phyloP scores from a whole-genome alignment of 129 eudicot genomes.

The Dittrichia graveolens region DNA sequence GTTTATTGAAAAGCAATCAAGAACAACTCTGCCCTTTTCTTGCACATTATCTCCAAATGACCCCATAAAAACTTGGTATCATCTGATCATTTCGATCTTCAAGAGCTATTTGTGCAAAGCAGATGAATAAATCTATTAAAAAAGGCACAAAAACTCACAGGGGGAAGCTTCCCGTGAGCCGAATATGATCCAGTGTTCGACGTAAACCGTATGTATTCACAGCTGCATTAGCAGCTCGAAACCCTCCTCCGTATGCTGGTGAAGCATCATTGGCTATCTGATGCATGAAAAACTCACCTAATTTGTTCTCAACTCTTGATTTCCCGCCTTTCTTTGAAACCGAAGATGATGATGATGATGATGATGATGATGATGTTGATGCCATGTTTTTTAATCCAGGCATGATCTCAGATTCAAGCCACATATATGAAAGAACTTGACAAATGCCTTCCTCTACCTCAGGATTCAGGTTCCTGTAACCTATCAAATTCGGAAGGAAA shows the following conservation, averaged over 20 bases:
- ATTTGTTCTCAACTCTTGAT: constrained; percentile 68
- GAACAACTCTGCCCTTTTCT: constrained; percentile 28
- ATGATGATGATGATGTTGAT: constrained; percentile 58
- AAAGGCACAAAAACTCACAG: constrained; percentile 23
- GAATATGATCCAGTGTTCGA: constrained; percentile 84
- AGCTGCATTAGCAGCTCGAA: constrained; percentile 83
- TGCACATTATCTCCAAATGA: constrained; percentile 41
- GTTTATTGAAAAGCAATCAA: constrained; percentile 26
- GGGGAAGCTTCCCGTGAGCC: constrained; percentile 71
- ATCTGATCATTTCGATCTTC: constrained; percentile 49
- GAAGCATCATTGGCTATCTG: constrained; percentile 89
- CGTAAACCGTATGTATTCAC: constrained; percentile 79
- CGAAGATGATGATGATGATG: constrained; percentile 36
- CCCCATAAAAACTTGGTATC: constrained; percentile 50
- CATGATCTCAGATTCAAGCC: constrained; percentile 98
- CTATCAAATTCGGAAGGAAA: constrained; percentile 36
- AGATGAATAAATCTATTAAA: constrained; percentile 14
- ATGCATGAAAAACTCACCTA: constrained; percentile 88
- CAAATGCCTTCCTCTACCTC: constrained; percentile 97
- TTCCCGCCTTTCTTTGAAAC: constrained; percentile 78
- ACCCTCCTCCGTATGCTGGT: constrained; percentile 96
- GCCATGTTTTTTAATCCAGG: constrained; percentile 60
- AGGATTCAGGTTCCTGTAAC: constrained; percentile 74
- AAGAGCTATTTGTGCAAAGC: constrained; percentile 33
- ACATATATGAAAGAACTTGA: constrained; percentile 93